Evolutionary conservation across 352 stramenopile species (phyloP).

Genomic region (Globisporangium alternatum): DNA sequence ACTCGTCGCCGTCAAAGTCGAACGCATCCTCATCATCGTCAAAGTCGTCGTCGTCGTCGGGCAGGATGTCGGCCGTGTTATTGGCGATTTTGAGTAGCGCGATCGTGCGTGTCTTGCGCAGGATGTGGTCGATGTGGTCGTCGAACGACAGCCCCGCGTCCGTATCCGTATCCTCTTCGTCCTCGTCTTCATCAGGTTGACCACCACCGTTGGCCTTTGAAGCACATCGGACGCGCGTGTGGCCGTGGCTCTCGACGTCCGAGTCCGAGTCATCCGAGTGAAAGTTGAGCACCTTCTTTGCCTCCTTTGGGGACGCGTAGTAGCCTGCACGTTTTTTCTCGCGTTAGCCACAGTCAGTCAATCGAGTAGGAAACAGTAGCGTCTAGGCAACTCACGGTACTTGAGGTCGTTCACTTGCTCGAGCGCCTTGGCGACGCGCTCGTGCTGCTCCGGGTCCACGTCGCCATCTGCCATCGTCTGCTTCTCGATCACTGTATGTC

Average conservation of each 20-base stretch:
- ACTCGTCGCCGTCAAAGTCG: slow-evolving; percentile 14
- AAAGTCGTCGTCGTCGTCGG: slow-evolving; percentile 42
- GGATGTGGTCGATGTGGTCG: slow-evolving; percentile 66
- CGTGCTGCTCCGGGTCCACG: slow-evolving; percentile 40
- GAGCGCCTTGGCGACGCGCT: slow-evolving; percentile 57
- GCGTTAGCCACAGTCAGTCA: neutral
- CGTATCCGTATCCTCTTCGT: slow-evolving; percentile 1
- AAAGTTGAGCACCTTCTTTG: slow-evolving; percentile 43
- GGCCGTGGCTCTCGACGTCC: neutral
- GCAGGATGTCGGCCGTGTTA: slow-evolving; percentile 60
- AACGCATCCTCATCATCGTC: slow-evolving; percentile 16
- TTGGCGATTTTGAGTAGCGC: slow-evolving; percentile 73
- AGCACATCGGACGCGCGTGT: neutral
- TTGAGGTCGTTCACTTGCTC: slow-evolving; percentile 68
- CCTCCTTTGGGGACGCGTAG: slow-evolving; percentile 30
- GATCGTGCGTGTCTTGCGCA: slow-evolving; percentile 59
- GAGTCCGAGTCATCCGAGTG: slow-evolving; percentile 43
- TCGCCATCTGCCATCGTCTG: slow-evolving; percentile 4
- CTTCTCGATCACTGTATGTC: neutral
- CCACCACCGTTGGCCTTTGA: slow-evolving; percentile 6
- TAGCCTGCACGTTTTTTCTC: slow-evolving; percentile 43
- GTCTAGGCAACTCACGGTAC: slow-evolving; percentile 31
- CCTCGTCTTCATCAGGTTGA: slow-evolving; percentile 1
- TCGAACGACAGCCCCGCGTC: slow-evolving; percentile 39
- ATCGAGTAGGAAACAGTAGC: neutral